Percentiles rank a stretch among this genome's conserved stretches.
Evolutionary conservation across 2,329 filamentous ascomycete genomes (phyloP).

Genomic region (Fusarium compactum): DNA sequence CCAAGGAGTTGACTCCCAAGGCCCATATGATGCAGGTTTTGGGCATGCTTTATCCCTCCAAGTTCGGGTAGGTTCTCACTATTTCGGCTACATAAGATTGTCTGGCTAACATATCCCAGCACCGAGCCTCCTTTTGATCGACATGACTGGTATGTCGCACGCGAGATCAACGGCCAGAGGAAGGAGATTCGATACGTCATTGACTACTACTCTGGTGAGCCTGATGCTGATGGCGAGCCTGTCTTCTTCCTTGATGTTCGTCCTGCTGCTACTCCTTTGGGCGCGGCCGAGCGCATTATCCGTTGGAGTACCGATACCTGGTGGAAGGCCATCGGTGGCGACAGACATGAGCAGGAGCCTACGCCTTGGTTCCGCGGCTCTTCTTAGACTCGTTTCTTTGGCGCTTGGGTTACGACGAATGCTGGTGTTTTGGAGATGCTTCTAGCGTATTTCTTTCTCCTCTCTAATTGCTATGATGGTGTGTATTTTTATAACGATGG

Average conservation of each 20-base stretch:
- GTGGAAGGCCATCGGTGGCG: conserved; percentile 87
- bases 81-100: background rate
- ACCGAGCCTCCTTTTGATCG: conserved; percentile 92
- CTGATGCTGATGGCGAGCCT: conserved; percentile 86
- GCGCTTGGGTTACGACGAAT: conserved; percentile 23
- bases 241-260: conserved; percentile 97
- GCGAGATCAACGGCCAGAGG: conserved; percentile 73
- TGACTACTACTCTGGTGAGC: conserved; percentile 91
- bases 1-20: conserved; percentile 91
- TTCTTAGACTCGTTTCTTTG: conserved; percentile 32
- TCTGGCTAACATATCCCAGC: conserved; percentile 56
- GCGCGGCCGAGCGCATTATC: conserved; percentile 83
- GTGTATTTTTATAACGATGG: conserved; percentile 49
- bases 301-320: conserved; percentile 94
- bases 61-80: conserved; percentile 73
- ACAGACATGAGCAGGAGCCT: conserved; percentile 64
- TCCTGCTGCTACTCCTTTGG: conserved; percentile 85
- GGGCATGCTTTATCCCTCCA: conserved; percentile 81
- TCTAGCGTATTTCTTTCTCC: conserved; percentile 42
- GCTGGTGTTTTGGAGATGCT: conserved; percentile 24
- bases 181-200: conserved; percentile 94
- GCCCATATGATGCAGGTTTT: conserved; percentile 85
- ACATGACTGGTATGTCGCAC: conserved; percentile 95
- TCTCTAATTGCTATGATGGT: conserved; percentile 41
- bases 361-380: conserved; percentile 50